Evolutionary conservation across 169 alveolate genomes (phyloP).

Genomic region (Blepharisma undulans): DNA sequence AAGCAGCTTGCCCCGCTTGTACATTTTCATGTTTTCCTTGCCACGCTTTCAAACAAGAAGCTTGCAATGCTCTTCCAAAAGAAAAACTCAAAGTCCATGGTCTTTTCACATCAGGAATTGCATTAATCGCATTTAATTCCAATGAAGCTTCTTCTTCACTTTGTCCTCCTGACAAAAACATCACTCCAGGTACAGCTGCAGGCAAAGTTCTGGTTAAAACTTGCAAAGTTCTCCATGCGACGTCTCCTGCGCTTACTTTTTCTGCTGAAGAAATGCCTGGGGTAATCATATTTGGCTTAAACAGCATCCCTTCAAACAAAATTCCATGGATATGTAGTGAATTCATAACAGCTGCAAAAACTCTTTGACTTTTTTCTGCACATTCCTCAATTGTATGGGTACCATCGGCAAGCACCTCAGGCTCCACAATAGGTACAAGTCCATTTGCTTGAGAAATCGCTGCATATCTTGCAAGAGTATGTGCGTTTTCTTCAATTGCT

Average conservation of each 20-base stretch:
- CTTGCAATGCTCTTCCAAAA: conserved; percentile 98
- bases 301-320: conserved; percentile 95
- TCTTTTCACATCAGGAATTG: conserved; percentile 78
- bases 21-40: conserved; percentile 94
- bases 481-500: conserved; percentile 94
- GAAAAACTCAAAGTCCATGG: conserved; percentile 98
- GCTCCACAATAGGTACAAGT: conserved; percentile 99
- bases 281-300: conserved; percentile 99
- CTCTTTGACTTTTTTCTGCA: conserved; percentile 95
- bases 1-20: conserved; percentile 94
- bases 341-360: conserved; percentile 92
- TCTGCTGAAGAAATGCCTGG: conserved; percentile 93
- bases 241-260: conserved; percentile 89
- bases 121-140: conserved; percentile 95
- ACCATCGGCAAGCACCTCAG: conserved; percentile 98
- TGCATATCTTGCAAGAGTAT: conserved; percentile 99
- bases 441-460: conserved; percentile 97
- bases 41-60: conserved; percentile 96
- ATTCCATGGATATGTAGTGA: conserved; percentile 94
- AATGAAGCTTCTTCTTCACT: conserved; percentile 97
- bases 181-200: conserved; percentile 96
- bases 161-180: conserved; percentile 99
- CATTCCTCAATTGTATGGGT: conserved; percentile 94
- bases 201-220: conserved; percentile 95
- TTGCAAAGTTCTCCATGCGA: conserved; percentile 94